Evolutionary conservation across 495 filamentous ascomycete genomes (phyloP), one percentile per base, ranked within the genome.

Genomic region (Aspergillus coremiiformis): DNA sequence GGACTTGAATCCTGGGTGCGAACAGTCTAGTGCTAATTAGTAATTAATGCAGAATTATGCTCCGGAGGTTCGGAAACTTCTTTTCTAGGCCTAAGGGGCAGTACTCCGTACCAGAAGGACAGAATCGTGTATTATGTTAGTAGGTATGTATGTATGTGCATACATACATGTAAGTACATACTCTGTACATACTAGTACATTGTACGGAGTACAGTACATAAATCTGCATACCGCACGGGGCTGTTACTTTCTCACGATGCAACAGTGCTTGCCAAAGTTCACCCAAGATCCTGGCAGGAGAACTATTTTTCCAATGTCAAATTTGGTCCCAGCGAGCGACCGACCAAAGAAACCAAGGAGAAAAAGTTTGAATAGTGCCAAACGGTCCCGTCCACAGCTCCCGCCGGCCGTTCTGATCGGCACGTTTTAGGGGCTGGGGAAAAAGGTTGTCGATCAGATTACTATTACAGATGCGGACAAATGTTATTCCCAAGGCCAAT

Each of bases 371-470:
- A 19, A 35, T 35, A 12, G 29, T 32, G 11, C 29, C 11, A 12
- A 27, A 12, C 17, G 27, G 30, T n/a, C n/a, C n/a, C n/a, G 39
- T 49, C 52, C 52, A 49, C 52, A 41, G 37, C 47, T 24, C 26
- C 37, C 24, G 22, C 45, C 26, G 46, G 39, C 52, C 52, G 52
- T 55, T 50, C 52, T 55, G 52, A 55, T 55, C 52, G 52, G 45
- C 52, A 55, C 46, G 46, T 50, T 54, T 55, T 39, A 26, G 43
- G 37, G 51, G 33, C 29, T 27, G 37, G 45, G 52, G 52, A 37
- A 41, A 23, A 11, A 41, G 37, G 17, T 30, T 17, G 52, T 55
- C 52, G 46, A 55, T 55, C 52, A 41, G 19, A 21, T 41, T 19
- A 41, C 37, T 41, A 41, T 41, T 41, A 21, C 37, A 20, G 37